Conservation (phyloP, 2,329 filamentous ascomycete genomes). For the Salinomyces thailandicus region DNA sequence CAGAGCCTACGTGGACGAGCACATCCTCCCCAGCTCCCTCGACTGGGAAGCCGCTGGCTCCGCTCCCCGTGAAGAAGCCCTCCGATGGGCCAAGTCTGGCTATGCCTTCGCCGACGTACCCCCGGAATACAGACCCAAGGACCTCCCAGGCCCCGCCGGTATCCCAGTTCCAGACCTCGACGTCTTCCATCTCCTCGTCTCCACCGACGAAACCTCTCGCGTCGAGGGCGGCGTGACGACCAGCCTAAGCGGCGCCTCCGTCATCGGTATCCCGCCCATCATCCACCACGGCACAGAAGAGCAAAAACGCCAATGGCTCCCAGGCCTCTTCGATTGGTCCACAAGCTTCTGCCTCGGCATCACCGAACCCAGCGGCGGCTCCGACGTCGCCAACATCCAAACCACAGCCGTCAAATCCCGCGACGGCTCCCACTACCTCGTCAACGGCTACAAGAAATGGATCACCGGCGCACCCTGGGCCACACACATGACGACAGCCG, state of each 20-base stretch:
- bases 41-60: constrained; percentile 50
- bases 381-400: constrained; percentile 53
- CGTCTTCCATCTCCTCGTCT: constrained; percentile 40
- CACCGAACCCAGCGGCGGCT: constrained; percentile 52
- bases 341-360: constrained; percentile 55
- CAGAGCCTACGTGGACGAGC: constrained; percentile 48
- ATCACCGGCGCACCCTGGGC: constrained; percentile 46
- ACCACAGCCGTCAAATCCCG: constrained; percentile 43
- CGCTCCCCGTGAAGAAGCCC: constrained; percentile 37
- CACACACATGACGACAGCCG: constrained; percentile 42
- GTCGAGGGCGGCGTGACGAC: constrained; percentile 43
- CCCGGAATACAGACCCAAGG: constrained; percentile 31
- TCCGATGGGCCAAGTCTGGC: constrained; percentile 32
- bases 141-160: constrained; percentile 34
- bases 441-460: constrained; percentile 51
- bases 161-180: constrained; percentile 43
- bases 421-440: constrained; percentile 45
- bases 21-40: constrained; percentile 44
- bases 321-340: constrained; percentile 47
- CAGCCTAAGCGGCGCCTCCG: constrained; percentile 48
- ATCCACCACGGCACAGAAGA: constrained; percentile 50
- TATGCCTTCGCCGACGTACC: constrained; percentile 37
- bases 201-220: constrained; percentile 22
- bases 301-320: constrained; percentile 51
- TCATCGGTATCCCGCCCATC: constrained; percentile 55